Conservation (phyloP, 2,329 filamentous ascomycete genomes). For the Ciborinia camelliae region DNA sequence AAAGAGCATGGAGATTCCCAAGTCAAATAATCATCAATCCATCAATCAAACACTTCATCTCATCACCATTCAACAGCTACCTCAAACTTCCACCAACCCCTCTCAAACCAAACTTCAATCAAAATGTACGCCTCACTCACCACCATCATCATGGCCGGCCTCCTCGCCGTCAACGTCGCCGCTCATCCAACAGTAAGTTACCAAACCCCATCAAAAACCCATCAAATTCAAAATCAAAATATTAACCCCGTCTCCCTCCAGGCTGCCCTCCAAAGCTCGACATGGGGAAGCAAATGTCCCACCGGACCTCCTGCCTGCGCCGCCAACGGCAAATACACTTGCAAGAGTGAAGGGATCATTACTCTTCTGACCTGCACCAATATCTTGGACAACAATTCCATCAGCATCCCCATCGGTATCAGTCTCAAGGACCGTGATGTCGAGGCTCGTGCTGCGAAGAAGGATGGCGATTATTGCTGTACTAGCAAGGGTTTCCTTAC, state of each 20-base stretch:
- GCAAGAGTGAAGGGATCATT: background rate
- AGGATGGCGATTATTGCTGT: background rate
- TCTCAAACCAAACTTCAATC: background rate
- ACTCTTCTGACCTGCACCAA: background rate
- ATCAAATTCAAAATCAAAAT: too few species aligned
- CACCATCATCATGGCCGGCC: background rate
- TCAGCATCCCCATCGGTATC: background rate
- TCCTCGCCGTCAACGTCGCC: background rate
- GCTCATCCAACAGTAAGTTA: background rate
- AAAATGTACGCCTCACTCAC: constrained; percentile 2
- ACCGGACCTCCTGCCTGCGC: background rate
- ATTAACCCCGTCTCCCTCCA: background rate
- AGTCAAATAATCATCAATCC: background rate
- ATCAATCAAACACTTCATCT: constrained; percentile 4
- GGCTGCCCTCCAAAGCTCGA: background rate
- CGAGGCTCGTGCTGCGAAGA: background rate
- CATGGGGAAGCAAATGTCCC: background rate
- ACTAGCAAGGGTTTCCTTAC: background rate
- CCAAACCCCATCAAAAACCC: too few species aligned
- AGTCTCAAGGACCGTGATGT: background rate
- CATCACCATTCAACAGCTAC: background rate
- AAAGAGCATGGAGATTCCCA: background rate
- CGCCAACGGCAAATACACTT: background rate
- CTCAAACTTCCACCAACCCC: background rate
- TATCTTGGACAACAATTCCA: background rate